These are phyloP conservation scores for Zygnema cylindricum DNA, from an alignment of 139 green algal genomes.

Conservation along the genomic window DNA sequence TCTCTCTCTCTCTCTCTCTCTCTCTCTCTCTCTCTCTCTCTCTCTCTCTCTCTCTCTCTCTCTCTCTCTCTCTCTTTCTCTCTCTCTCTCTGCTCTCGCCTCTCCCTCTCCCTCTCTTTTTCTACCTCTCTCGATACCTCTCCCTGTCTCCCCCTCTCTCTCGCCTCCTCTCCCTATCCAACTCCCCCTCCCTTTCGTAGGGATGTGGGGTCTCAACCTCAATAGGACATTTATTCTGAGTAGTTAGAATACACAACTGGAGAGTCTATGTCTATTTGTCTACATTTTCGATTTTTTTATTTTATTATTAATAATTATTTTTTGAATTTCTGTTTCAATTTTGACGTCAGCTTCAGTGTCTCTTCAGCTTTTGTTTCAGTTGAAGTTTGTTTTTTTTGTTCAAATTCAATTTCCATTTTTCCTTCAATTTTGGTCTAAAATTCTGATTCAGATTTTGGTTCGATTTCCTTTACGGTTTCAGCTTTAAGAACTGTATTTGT, in stretches of 20 bases:
- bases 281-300: not conserved
- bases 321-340: not conserved
- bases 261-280: not conserved
- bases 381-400: not conserved
- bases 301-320: not conserved
- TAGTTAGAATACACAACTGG: not conserved
- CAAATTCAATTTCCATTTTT: not conserved
- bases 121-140: not conserved
- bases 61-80: constrained; percentile 2
- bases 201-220: too few relatives aligned
- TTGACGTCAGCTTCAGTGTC: not conserved
- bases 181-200: too few relatives aligned
- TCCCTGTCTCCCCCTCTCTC: not conserved
- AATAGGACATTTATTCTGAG: too few relatives aligned
- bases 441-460: too few relatives aligned
- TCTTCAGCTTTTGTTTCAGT: not conserved
- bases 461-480: too few relatives aligned
- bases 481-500: too few relatives aligned
- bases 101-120: constrained; percentile 17
- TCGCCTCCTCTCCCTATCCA: too few relatives aligned
- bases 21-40: not conserved
- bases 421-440: too few relatives aligned
- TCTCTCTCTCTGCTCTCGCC: not conserved
- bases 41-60: not conserved
- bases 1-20: not conserved